These are phyloP conservation scores for Aspergillus sclerotioniger DNA, from an alignment of 495 filamentous ascomycete species.

Conservation along the genomic window DNA sequence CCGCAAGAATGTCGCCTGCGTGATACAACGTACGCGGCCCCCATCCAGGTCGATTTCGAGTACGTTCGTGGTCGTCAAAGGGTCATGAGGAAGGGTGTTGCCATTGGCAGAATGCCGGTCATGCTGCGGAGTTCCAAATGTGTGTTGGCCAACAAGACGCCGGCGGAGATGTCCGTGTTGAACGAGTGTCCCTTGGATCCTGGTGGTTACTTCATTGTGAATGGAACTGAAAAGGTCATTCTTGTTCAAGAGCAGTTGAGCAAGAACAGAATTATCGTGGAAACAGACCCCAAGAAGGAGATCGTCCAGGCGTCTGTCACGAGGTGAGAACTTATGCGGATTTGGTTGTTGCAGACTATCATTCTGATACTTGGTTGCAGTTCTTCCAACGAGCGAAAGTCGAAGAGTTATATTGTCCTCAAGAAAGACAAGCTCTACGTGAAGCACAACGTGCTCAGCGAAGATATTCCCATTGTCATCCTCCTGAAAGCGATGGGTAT, in stretches of 20 bases:
- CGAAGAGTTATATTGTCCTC: conserved; percentile 89
- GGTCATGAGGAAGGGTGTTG: conserved; percentile 65
- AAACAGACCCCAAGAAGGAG: conserved; percentile 82
- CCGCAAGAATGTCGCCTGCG: conserved; percentile 94
- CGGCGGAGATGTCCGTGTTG: conserved; percentile 77
- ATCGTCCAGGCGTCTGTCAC: conserved; percentile 97
- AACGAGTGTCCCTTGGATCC: conserved; percentile 96
- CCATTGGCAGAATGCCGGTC: conserved; percentile 87
- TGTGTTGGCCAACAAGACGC: conserved; percentile 72
- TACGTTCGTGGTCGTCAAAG: conserved; percentile 75
- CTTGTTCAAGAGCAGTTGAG: conserved; percentile 96
- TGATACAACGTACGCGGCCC: conserved; percentile 93
- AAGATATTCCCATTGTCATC: conserved; percentile 89
- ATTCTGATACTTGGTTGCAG: conserved; percentile 39
- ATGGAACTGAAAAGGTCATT: conserved; percentile 97
- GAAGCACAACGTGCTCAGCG: conserved; percentile 87
- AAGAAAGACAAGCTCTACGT: conserved; percentile 90
- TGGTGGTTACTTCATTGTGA: conserved; percentile 96
- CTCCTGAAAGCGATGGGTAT: conserved; percentile 92
- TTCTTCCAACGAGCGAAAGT: conserved; percentile 95
- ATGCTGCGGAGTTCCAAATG: conserved; percentile 97
- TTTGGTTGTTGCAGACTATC: neutral
- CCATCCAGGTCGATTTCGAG: conserved; percentile 82
- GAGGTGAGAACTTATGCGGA: conserved; percentile 36
- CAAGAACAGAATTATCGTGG: conserved; percentile 98